Evolutionary conservation across 2,329 filamentous ascomycete genomes (phyloP).

Genomic region (Harringtonia aguacate): DNA sequence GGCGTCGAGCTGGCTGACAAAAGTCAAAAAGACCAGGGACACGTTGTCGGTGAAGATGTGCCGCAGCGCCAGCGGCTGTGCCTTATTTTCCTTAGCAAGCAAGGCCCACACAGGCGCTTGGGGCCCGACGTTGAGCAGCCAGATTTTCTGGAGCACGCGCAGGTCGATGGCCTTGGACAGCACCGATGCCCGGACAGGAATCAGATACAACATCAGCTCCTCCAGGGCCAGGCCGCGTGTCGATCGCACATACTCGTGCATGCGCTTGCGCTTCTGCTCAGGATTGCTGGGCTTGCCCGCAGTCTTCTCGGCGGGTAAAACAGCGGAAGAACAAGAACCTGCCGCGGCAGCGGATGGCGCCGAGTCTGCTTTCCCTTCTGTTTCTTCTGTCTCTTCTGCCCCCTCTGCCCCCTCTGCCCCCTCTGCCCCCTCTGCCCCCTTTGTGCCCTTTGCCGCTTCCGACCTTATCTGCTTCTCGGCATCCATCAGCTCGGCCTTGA

Average conservation of each 20-base stretch:
- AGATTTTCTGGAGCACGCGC: slow-evolving; percentile 42
- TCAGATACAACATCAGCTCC: slow-evolving; percentile 43
- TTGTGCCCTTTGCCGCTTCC: no score
- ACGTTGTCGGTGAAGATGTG: slow-evolving; percentile 56
- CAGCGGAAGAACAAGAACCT: no score
- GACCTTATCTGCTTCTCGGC: no score
- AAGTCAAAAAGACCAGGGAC: slow-evolving; percentile 40
- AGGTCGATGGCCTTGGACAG: slow-evolving; percentile 47
- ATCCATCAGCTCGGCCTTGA: no score
- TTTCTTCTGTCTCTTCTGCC: no score
- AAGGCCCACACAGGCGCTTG: slow-evolving; percentile 50
- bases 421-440: no score
- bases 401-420: no score
- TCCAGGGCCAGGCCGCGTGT: slow-evolving; percentile 48
- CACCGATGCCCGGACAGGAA: slow-evolving; percentile 49
- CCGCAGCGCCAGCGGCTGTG: slow-evolving; percentile 37
- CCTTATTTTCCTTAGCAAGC: slow-evolving; percentile 42
- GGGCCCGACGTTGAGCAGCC: slow-evolving; percentile 52
- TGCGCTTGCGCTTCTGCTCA: slow-evolving; percentile 10
- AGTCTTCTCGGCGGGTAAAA: no score
- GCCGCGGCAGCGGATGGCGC: no score
- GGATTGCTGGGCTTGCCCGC: slow-evolving; percentile 11
- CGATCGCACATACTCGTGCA: slow-evolving; percentile 42
- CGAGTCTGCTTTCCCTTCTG: no score
- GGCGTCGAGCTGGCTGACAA: slow-evolving; percentile 38